phyloP scores from a whole-genome alignment of 257 asterid genomes.

The Penstemon newberryi region DNA sequence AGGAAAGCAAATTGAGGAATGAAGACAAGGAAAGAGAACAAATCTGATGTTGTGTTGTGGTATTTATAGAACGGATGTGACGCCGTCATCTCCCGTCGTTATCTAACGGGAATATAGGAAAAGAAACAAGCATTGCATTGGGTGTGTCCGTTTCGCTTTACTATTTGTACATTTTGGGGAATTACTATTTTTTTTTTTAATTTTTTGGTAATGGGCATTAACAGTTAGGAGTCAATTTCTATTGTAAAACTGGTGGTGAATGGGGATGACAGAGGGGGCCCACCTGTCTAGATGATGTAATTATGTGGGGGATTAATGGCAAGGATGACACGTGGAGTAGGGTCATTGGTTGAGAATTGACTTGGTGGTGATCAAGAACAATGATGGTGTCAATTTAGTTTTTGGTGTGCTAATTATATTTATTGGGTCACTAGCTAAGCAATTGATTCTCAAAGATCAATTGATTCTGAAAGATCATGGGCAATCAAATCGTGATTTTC shows the following conservation, averaged over 20 bases:
- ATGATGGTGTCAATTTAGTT: constrained; percentile 20
- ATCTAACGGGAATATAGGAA: constrained; percentile 47
- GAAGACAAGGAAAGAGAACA: constrained; percentile 52
- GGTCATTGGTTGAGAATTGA: constrained; percentile 23
- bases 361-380: too few relatives aligned
- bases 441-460: background rate
- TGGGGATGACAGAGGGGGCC: constrained; percentile 61
- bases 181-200: background rate
- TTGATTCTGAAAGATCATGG: constrained; percentile 35
- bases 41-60: constrained; percentile 32
- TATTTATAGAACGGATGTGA: constrained; percentile 56
- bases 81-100: constrained; percentile 60
- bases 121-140: background rate
- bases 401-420: constrained; percentile 27
- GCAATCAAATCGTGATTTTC: constrained; percentile 36
- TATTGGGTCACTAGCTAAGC: background rate
- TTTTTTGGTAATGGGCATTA: constrained; percentile 21
- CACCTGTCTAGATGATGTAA: constrained; percentile 44
- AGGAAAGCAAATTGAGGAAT: constrained; percentile 34
- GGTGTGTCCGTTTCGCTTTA: constrained; percentile 33
- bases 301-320: constrained; percentile 25
- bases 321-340: background rate
- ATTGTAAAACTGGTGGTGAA: constrained; percentile 40
- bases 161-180: constrained; percentile 33
- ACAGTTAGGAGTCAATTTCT: constrained; percentile 34